Percentiles rank a stretch among this genome's conserved stretches.
These are phyloP conservation scores for Cinnamomum micranthum DNA, from an alignment of 164 flowering plant genomes.

Conservation along the genomic window DNA sequence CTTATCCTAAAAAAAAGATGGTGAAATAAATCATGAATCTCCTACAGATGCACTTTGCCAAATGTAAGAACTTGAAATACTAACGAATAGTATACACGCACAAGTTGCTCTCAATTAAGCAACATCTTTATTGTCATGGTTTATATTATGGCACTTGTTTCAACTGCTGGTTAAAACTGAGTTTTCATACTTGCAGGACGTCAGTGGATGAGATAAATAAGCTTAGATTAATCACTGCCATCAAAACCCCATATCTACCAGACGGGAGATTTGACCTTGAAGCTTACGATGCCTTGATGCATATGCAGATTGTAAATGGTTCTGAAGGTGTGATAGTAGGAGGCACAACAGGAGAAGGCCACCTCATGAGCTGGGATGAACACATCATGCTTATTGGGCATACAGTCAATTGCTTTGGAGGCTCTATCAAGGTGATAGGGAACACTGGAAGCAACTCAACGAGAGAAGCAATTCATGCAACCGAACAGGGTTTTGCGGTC, in stretches of 20 bases:
- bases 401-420: slow-evolving; percentile 86
- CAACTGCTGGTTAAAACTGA: neutral
- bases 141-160: neutral
- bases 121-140: too few species aligned
- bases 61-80: too few species aligned
- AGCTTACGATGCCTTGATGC: slow-evolving; percentile 78
- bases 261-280: slow-evolving; percentile 77
- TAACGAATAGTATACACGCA: too few species aligned
- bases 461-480: slow-evolving; percentile 88
- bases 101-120: too few species aligned
- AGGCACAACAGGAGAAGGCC: slow-evolving; percentile 97
- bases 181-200: slow-evolving; percentile 48
- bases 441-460: slow-evolving; percentile 96
- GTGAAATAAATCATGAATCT: too few species aligned
- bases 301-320: slow-evolving; percentile 71
- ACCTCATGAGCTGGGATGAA: slow-evolving; percentile 95
- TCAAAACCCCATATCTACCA: slow-evolving; percentile 87
- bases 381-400: slow-evolving; percentile 95
- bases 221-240: slow-evolving; percentile 74
- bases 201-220: slow-evolving; percentile 63
- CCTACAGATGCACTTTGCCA: too few species aligned
- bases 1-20: too few species aligned
- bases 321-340: slow-evolving; percentile 79
- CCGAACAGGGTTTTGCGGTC: slow-evolving; percentile 91
- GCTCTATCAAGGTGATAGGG: slow-evolving; percentile 78